A percentile compares a stretch with the other conserved stretches of the same genome.
phyloP scores from a whole-genome alignment of 169 alveolate species.

The Condylostoma magnum region DNA sequence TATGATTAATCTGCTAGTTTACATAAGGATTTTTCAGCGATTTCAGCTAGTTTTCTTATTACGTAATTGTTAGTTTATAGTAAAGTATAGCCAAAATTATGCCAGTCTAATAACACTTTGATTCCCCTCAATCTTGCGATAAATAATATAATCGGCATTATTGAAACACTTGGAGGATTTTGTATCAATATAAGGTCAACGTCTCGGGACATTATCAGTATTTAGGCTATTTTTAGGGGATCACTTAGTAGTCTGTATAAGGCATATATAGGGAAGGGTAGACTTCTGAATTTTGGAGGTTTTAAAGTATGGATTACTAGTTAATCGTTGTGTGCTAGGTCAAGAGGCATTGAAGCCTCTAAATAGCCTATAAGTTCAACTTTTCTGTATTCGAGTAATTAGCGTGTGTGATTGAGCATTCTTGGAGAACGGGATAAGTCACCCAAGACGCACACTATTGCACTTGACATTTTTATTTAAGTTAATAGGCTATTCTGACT shows the following conservation, averaged over 20 bases:
- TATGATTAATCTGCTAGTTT: slow-evolving; percentile 71
- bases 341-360: slow-evolving; percentile 18
- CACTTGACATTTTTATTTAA: too few relatives aligned
- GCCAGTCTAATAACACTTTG: slow-evolving; percentile 87
- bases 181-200: slow-evolving; percentile 69
- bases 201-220: slow-evolving; percentile 53
- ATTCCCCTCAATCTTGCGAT: slow-evolving; percentile 57
- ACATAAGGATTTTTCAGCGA: slow-evolving; percentile 78
- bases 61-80: slow-evolving; percentile 57
- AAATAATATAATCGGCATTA: slow-evolving; percentile 49
- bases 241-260: slow-evolving; percentile 67
- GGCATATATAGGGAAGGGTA: slow-evolving; percentile 63
- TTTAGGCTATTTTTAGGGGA: slow-evolving; percentile 46
- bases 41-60: slow-evolving; percentile 46
- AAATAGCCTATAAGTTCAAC: slow-evolving; percentile 54
- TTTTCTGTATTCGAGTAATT: slow-evolving; percentile 21
- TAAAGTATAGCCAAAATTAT: slow-evolving; percentile 88
- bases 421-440: slow-evolving; percentile 87
- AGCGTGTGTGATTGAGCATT: slow-evolving; percentile 86
- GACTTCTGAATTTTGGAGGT: slow-evolving; percentile 28
- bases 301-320: slow-evolving; percentile 6
- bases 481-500: too few relatives aligned
- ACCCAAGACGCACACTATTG: slow-evolving; percentile 82
- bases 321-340: background rate
- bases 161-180: slow-evolving; percentile 92